A percentile compares a stretch with the other conserved stretches of the same genome.
Conservation (phyloP, 2,329 filamentous ascomycete species). For the Arthrinium puccinioides region DNA sequence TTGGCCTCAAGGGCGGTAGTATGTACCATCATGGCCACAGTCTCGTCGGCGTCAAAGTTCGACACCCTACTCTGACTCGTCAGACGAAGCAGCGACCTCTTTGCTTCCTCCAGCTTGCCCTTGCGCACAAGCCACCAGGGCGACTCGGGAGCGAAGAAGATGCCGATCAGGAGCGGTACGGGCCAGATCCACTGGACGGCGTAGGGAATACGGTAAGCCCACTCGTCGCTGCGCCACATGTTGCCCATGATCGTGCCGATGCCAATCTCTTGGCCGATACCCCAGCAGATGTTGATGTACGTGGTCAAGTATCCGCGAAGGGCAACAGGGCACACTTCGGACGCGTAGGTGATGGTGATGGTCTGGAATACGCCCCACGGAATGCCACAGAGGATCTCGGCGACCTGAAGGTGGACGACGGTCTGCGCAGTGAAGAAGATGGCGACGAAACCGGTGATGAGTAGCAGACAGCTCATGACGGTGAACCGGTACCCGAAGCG, state of each 20-base stretch:
- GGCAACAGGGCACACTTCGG: conserved; percentile 66
- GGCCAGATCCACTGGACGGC: conserved; percentile 76
- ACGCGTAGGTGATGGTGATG: conserved; percentile 58
- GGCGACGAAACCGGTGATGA: conserved; percentile 50
- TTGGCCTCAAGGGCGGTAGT: conserved; percentile 74
- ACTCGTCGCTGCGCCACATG: conserved; percentile 57
- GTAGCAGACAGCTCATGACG: conserved; percentile 48
- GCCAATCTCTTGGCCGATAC: conserved; percentile 65
- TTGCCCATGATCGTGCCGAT: conserved; percentile 68
- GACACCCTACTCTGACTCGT: conserved; percentile 56
- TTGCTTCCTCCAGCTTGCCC: conserved; percentile 57
- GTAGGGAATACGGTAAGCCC: conserved; percentile 61
- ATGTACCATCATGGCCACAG: conserved; percentile 86
- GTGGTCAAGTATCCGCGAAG: conserved; percentile 62
- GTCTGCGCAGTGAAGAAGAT: conserved; percentile 60
- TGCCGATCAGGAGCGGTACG: conserved; percentile 56
- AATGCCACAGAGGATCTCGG: conserved; percentile 57
- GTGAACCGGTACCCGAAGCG: conserved; percentile 62
- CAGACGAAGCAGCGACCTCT: conserved; percentile 56
- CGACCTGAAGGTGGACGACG: conserved; percentile 49
- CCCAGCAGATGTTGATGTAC: conserved; percentile 74
- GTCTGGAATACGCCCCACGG: conserved; percentile 55
- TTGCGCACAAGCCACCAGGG: conserved; percentile 72
- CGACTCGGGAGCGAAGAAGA: conserved; percentile 62
- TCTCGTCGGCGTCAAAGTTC: conserved; percentile 75